phyloP scores from a whole-genome alignment of 306 rosid genomes.

The Parietaria judaica region DNA sequence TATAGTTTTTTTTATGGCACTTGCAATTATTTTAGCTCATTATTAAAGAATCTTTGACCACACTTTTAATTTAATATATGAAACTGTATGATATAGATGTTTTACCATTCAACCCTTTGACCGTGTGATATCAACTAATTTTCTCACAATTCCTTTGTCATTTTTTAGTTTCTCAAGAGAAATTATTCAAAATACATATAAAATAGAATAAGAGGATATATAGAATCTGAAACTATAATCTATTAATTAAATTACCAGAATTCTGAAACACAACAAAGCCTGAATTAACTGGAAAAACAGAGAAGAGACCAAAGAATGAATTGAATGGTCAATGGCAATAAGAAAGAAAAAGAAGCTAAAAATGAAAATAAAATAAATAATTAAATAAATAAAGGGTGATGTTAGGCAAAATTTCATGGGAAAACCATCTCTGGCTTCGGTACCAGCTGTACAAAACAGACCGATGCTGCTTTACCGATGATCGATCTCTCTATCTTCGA shows the following conservation, averaged over 20 bases:
- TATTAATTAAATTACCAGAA: slow-evolving; percentile 1
- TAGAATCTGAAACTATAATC: not conserved
- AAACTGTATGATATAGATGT: no score
- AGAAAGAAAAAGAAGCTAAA: not conserved
- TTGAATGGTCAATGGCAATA: slow-evolving; percentile 34
- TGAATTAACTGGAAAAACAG: slow-evolving; percentile 9
- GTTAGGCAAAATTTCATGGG: slow-evolving; percentile 43
- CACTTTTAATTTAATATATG: not conserved
- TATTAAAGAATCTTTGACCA: not conserved
- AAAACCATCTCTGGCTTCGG: slow-evolving; percentile 29
- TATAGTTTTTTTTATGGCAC: no score
- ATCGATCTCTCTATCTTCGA: slow-evolving; percentile 15
- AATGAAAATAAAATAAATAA: not conserved
- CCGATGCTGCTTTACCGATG: not conserved
- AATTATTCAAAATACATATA: not conserved
- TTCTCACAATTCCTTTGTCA: not conserved
- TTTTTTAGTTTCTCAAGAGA: not conserved
- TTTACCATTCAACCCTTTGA: not conserved
- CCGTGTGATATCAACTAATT: not conserved
- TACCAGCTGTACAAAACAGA: not conserved
- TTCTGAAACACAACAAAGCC: slow-evolving; percentile 20
- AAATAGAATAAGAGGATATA: not conserved
- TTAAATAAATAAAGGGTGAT: slow-evolving; percentile 12
- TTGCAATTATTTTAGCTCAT: not conserved
- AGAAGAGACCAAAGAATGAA: slow-evolving; percentile 44